Percentiles rank a stretch among this genome's conserved stretches.
phyloP scores from a whole-genome alignment of 306 rosid genomes.

The Quercus cerris region DNA sequence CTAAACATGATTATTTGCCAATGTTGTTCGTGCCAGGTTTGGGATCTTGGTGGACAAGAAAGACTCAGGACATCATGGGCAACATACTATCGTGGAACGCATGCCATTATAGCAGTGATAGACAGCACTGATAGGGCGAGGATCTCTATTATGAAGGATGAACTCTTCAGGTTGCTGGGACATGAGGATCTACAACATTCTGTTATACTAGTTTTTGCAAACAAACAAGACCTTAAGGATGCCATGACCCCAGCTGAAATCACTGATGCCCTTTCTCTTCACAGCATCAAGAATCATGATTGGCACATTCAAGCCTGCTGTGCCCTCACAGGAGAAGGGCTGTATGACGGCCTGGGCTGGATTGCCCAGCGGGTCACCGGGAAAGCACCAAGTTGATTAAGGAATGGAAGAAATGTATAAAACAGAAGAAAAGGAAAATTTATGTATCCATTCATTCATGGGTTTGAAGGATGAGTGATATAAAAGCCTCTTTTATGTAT shows the following conservation, averaged over 20 bases:
- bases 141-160: slow-evolving; percentile 88
- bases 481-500: slow-evolving; percentile 33
- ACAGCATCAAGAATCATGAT: slow-evolving; percentile 97
- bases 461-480: slow-evolving; percentile 31
- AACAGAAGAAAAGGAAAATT: slow-evolving; percentile 1
- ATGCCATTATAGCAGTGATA: slow-evolving; percentile 84
- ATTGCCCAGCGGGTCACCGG: slow-evolving; percentile 80
- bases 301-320: slow-evolving; percentile 99
- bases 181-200: slow-evolving; percentile 90
- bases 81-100: slow-evolving; percentile 92
- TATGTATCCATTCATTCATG: slow-evolving; percentile 30
- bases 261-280: slow-evolving; percentile 87
- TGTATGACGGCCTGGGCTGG: slow-evolving; percentile 96
- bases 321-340: slow-evolving; percentile 93
- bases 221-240: slow-evolving; percentile 97
- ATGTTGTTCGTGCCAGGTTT: slow-evolving; percentile 54
- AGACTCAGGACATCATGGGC: slow-evolving; percentile 98
- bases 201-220: slow-evolving; percentile 79
- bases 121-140: slow-evolving; percentile 96
- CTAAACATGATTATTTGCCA: not conserved
- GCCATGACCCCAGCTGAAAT: slow-evolving; percentile 99
- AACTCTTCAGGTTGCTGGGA: slow-evolving; percentile 89
- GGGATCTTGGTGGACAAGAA: slow-evolving; percentile 99
- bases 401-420: not conserved
- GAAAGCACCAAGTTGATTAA: slow-evolving; percentile 56